Base-by-base conservation (phyloP, 2,329 filamentous ascomycete species). In the Fusarium brevicatenulatum region DNA sequence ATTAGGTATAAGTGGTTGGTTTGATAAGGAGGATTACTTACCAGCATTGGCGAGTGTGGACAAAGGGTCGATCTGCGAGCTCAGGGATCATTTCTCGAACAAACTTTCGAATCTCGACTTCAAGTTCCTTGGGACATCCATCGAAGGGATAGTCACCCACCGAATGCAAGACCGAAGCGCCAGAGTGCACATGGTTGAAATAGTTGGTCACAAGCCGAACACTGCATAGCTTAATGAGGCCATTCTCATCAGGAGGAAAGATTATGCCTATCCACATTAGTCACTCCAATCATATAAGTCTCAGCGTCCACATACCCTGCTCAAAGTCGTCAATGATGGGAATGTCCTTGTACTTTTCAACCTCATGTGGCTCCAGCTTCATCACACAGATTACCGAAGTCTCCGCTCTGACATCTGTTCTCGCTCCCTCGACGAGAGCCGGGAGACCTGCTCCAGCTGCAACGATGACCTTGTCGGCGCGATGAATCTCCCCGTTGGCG, bases 381-480 rank as follows among this genome's bases (percentile, higher is more conserved):
- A 93, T 85, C 79, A 92, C 93, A 18, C 86, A 88, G 57, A 93
- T 81, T 2, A 86, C 85, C 70, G 93, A 91, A 4, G 90, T 91
- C 1, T 90, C 91, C 3, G 91, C 89, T 56, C 88, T 86, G 43
- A 88, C 88, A 50, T 91, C 86, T 37, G 89, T 90, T 44, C 87
- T 86, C 0, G 92, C 83, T 76, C 73, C 73, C 1, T 92, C 89
- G 61, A 93, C 82, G 44, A 93, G 84, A 21, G 86, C 85, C 1
- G 88, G 85, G 15, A 89, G 90, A 88, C 91, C 92, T 28, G 91
- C 91, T 23, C 91, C 91, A 9, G 91, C 87, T 5, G 92, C 90
- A 8, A 93, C 83, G 47, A 93, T 83, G 34, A 90, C 88, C 11
- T 91, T 81, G 70, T 90, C 88, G 13, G 90, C 91, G 6, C 80